Evolutionary conservation across 371 early-diverging fungal species (phyloP).

Genomic region (Mucor piriformis): DNA sequence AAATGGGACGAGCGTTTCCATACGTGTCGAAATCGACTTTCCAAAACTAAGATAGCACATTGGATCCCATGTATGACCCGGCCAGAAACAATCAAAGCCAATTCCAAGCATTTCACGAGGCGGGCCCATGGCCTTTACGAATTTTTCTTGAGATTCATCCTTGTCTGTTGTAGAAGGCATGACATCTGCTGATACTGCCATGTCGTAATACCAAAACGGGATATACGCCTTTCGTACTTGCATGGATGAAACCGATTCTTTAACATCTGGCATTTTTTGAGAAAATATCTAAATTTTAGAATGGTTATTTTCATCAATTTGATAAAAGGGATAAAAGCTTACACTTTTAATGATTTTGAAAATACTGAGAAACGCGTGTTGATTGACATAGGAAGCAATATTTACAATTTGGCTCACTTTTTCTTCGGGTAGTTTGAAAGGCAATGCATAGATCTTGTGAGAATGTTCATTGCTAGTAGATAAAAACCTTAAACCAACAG

Average conservation of each 20-base stretch:
- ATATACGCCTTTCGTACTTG: constrained; percentile 35
- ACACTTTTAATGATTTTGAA: constrained; percentile 40
- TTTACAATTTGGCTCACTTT: constrained; percentile 27
- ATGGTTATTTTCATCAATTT: not conserved
- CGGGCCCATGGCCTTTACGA: constrained; percentile 12
- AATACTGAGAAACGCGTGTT: constrained; percentile 29
- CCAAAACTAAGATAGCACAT: constrained; percentile 34
- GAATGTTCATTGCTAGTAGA: not conserved
- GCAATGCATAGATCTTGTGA: constrained; percentile 35
- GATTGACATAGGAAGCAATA: constrained; percentile 31
- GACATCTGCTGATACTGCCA: constrained; percentile 28
- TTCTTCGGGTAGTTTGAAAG: constrained; percentile 34
- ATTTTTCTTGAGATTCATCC: constrained; percentile 1
- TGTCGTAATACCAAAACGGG: constrained; percentile 41
- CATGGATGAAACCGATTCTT: constrained; percentile 25
- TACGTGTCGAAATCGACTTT: constrained; percentile 9
- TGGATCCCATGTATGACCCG: constrained; percentile 35
- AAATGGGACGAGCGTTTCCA: constrained; percentile 25
- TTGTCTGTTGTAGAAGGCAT: constrained; percentile 9
- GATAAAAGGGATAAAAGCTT: not conserved
- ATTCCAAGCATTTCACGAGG: constrained; percentile 29
- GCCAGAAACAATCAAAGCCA: constrained; percentile 36
- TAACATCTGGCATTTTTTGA: constrained; percentile 27
- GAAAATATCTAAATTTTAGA: constrained; percentile 23
- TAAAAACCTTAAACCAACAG: not conserved